Evolutionary conservation across 306 rosid species (phyloP).

Genomic region (Cicer bijugum): DNA sequence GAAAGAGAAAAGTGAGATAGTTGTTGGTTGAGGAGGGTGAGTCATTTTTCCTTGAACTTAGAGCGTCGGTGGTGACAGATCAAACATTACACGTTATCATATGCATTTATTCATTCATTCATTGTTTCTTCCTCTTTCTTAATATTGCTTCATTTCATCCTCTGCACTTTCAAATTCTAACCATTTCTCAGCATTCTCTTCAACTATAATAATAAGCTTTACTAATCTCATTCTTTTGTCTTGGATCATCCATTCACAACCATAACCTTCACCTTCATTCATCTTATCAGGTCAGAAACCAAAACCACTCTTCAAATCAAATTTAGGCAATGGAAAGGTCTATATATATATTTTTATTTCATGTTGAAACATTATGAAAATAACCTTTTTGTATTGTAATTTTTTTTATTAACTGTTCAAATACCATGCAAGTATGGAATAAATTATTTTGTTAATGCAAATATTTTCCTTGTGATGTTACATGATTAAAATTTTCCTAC

Average conservation of each 20-base stretch:
- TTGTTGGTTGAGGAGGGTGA: constrained; percentile 22
- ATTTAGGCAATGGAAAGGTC: neutral
- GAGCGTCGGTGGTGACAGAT: constrained; percentile 46
- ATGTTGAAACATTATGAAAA: neutral
- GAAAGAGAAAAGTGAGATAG: constrained; percentile 38
- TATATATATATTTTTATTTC: neutral
- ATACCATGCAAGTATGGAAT: neutral
- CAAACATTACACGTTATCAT: constrained; percentile 37
- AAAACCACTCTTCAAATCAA: constrained; percentile 10
- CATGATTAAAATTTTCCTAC: too few species aligned
- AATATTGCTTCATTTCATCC: neutral
- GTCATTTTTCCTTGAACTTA: constrained; percentile 23
- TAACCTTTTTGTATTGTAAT: too few species aligned
- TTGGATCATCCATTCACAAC: constrained; percentile 39
- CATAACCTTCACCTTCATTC: constrained; percentile 21
- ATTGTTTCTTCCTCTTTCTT: constrained; percentile 5
- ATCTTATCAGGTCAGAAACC: constrained; percentile 40
- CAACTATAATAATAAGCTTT: neutral
- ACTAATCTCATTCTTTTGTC: too few species aligned
- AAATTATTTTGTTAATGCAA: constrained; percentile 4
- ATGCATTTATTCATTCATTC: neutral
- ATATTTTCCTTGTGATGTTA: neutral
- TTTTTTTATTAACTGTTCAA: neutral
- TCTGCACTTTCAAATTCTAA: neutral
- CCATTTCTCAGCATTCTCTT: neutral